Evolutionary conservation across 768 basidiomycete genomes (phyloP), one percentile per base, ranked within the genome.

Genomic region (Auriscalpium orientale): DNA sequence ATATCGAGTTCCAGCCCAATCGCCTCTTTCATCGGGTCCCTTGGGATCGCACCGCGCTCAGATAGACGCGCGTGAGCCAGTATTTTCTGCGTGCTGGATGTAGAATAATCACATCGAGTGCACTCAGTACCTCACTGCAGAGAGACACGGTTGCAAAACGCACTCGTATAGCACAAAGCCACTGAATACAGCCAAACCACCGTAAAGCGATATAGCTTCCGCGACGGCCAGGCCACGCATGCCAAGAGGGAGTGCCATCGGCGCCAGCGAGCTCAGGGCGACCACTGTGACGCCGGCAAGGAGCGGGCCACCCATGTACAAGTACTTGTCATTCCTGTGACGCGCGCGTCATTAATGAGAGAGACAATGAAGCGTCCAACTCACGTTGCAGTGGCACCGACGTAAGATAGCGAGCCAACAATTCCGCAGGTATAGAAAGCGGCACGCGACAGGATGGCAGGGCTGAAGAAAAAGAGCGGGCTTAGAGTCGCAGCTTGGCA

Each of bases 261-360:
- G 92, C 10, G 92, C 92, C 45, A 95, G 72, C n/a, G 85, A 86
- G 65, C 85, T 84, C 34, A 92, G 78, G 21, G 91, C 89, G 18
- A 95, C 89, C 18, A 94, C 90, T 13, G 89, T 89, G 11, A 95
- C 82, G 55, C 92, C 92, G 15, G 91, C 92, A 33, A 95, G 78
- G 46, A 95, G 82, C 4, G 91, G 91, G 9, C 89, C 91, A 34
- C 91, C 92, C 72, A 91, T 80, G 68, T 89, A 85, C 38, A 95
- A 72, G 67, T 89, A 95, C 66, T 83, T 86, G 70, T 94, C 91
- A 64, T 82, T 89, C 57, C 71, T 71, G 54, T 16, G 10, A n/a
- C 40, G 56, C 33, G 48, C 40, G 46, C 48, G 13, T 28, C 28
- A 44, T 35, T 51, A 56, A 48, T 12, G 15, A 12, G 35, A 12